Evolutionary conservation across 192 early-diverging fungal genomes (phyloP).

Genomic region (Borealophlyctis nickersoniae): DNA sequence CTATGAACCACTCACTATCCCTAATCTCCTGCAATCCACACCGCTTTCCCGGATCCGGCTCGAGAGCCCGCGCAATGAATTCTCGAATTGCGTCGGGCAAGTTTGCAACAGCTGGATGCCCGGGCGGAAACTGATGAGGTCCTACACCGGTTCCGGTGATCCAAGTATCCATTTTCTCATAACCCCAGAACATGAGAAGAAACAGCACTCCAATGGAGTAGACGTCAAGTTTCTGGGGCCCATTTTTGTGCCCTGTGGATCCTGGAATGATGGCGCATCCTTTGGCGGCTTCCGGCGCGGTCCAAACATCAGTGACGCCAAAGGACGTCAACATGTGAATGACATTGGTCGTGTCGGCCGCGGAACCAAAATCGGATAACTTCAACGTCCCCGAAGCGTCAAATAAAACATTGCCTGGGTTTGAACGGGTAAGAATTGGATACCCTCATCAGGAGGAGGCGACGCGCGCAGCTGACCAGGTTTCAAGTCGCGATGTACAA

Average conservation of each 20-base stretch:
- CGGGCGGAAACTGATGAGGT: not conserved
- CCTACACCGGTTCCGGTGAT: not conserved
- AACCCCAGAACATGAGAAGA: slow-evolving; percentile 25
- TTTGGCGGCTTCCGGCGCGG: slow-evolving; percentile 14
- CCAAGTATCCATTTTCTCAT: slow-evolving; percentile 21
- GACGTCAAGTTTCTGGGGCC: slow-evolving; percentile 15
- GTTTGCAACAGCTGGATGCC: slow-evolving; percentile 11
- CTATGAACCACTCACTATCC: slow-evolving; percentile 16
- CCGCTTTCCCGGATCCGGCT: slow-evolving; percentile 14
- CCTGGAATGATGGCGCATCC: not conserved
- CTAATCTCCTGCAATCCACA: not conserved
- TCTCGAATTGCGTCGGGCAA: slow-evolving; percentile 5
- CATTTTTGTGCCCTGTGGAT: no score
- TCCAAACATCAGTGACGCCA: slow-evolving; percentile 16
- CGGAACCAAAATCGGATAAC: slow-evolving; percentile 24
- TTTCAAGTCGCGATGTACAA: slow-evolving; percentile 21
- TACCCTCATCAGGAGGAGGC: not conserved
- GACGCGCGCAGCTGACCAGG: slow-evolving; percentile 4
- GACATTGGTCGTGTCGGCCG: slow-evolving; percentile 15
- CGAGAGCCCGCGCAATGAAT: slow-evolving; percentile 4
- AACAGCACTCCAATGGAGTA: slow-evolving; percentile 14
- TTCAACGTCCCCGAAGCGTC: slow-evolving; percentile 3
- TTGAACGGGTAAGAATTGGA: not conserved
- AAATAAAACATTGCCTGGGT: slow-evolving; percentile 18
- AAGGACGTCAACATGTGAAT: slow-evolving; percentile 22